phyloP scores from a whole-genome alignment of 2,329 filamentous ascomycete species.

The Aspergillus jensenii region DNA sequence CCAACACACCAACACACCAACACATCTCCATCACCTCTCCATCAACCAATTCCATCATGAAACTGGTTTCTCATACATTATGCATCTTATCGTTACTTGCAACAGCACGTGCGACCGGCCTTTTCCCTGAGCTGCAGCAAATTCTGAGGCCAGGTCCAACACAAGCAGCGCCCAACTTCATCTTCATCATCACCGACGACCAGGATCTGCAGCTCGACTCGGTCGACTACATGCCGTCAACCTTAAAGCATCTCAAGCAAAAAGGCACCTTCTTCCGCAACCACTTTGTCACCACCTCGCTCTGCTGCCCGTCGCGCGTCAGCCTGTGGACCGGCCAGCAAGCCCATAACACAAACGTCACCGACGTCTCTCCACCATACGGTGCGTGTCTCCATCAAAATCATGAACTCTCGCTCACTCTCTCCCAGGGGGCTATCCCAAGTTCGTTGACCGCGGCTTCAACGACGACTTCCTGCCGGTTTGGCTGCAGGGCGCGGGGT shows the following conservation, averaged over 20 bases:
- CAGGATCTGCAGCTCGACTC: slow-evolving; percentile 51
- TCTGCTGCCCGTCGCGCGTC: slow-evolving; percentile 67
- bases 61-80: not conserved
- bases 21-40: not conserved
- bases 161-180: slow-evolving; percentile 51
- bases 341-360: slow-evolving; percentile 70
- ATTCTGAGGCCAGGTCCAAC: not conserved
- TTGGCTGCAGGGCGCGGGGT: slow-evolving; percentile 69
- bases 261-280: slow-evolving; percentile 59
- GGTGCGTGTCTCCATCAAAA: slow-evolving; percentile 4
- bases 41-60: not conserved
- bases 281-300: slow-evolving; percentile 61
- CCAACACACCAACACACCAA: too few relatives aligned
- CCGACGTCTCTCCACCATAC: slow-evolving; percentile 40
- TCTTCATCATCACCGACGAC: slow-evolving; percentile 69
- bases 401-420: not conserved
- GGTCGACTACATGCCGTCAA: slow-evolving; percentile 53
- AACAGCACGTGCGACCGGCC: not conserved
- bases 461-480: slow-evolving; percentile 69
- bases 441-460: slow-evolving; percentile 64
- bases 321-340: slow-evolving; percentile 63
- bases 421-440: slow-evolving; percentile 52
- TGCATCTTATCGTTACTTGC: not conserved
- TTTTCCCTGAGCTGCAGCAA: not conserved
- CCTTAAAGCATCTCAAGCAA: slow-evolving; percentile 23